phyloP scores from a whole-genome alignment of 1,284 basidiomycete species.

The Cryptococcus deneoformans region DNA sequence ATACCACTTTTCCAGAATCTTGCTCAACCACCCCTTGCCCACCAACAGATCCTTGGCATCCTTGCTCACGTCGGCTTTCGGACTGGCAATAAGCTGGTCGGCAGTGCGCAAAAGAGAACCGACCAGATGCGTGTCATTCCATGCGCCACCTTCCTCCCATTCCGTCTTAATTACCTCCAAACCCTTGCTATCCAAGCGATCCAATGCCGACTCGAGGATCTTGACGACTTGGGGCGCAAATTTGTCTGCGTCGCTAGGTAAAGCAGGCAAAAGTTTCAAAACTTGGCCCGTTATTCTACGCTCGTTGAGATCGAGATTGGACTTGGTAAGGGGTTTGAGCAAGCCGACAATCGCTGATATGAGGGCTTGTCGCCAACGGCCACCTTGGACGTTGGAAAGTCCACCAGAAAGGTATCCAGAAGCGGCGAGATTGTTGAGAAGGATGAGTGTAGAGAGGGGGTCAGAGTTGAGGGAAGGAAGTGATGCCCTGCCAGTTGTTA shows the following conservation, averaged over 20 bases:
- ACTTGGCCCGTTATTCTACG: slow-evolving; percentile 31
- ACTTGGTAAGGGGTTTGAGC: slow-evolving; percentile 4
- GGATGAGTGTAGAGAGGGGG: slow-evolving; percentile 37
- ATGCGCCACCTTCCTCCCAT: slow-evolving; percentile 25
- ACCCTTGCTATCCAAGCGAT: background rate
- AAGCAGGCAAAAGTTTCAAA: slow-evolving; percentile 29
- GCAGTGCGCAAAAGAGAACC: slow-evolving; percentile 21
- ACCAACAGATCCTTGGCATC: slow-evolving; percentile 16
- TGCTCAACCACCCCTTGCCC: slow-evolving; percentile 49
- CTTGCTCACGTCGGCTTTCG: slow-evolving; percentile 11
- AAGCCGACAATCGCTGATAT: slow-evolving; percentile 23
- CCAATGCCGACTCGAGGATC: slow-evolving; percentile 7
- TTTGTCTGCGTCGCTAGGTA: slow-evolving; percentile 22
- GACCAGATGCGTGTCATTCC: slow-evolving; percentile 37
- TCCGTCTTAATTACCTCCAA: slow-evolving; percentile 5
- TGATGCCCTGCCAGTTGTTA: slow-evolving; percentile 21
- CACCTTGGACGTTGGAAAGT: slow-evolving; percentile 46
- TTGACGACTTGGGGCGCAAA: slow-evolving; percentile 21
- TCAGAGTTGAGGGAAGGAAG: slow-evolving; percentile 28
- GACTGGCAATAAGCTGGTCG: slow-evolving; percentile 11
- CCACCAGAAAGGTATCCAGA: slow-evolving; percentile 43
- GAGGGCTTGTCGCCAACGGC: slow-evolving; percentile 43
- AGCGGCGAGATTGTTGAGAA: slow-evolving; percentile 44
- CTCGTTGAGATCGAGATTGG: slow-evolving; percentile 12
- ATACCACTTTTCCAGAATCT: slow-evolving; percentile 59